Evolutionary conservation across 1,284 basidiomycete genomes (phyloP), one percentile per base, ranked within the genome.

Genomic region (Melampsora occidentalis): DNA sequence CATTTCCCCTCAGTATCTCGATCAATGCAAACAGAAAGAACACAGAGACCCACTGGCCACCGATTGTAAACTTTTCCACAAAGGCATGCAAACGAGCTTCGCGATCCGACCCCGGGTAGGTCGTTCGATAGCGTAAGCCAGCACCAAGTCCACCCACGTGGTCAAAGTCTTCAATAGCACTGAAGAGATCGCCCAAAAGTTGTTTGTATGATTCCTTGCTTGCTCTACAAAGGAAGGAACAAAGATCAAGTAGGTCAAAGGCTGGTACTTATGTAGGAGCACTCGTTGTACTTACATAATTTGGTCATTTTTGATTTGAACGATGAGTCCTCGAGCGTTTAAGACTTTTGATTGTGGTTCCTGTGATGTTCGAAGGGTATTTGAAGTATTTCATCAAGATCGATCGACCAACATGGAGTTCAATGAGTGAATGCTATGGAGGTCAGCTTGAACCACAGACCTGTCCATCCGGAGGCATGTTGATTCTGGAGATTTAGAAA

Each of bases 41-140:
- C 28, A 59, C 2, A 31, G 28, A 20, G 35, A 67, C 63, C 33
- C 59, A 67, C 64, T 67, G 33, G 25, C 64, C 35, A 31, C 33
- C 42, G 7, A 64, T 67, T 9, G 63, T 59, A 18, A 75, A 63
- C n/a, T 72, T 72, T 31, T 61, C 22, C 3, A 57, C 64, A 61
- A 75, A 67, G 46, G 66, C 71, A n/a, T 57, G 71, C 14, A 75
- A 48, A 53, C 64, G 53, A 46, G 71, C 49, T 39, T 75, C 64
- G 31, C 51, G 64, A 63, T 66, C 64, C 16, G 64, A 66, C 9
- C n/a, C n/a, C n/a, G 64, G 57, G 51, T 59, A 51, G 7, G 39
- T 14, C 18, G 22, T 42, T 25, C 33, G 65, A 22, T 63, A 61
- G 35, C 28, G 22, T 25, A 75, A 53, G 16, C 71, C 71, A 57